Evolutionary conservation across 805 yeast species (phyloP).

Genomic region (Wickerhamiella alocasiicola): DNA sequence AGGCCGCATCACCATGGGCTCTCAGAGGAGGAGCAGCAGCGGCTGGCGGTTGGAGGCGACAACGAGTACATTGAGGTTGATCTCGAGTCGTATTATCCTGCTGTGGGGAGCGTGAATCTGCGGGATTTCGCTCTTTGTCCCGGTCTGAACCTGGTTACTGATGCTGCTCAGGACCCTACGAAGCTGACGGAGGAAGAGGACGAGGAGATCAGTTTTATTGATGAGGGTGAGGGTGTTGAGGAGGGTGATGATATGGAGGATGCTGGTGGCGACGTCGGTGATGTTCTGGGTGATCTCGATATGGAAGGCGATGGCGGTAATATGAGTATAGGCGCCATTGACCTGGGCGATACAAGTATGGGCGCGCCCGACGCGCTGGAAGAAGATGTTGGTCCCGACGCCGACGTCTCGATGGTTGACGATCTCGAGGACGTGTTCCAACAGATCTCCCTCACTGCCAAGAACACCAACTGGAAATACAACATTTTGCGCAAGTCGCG

Average conservation of each 20-base stretch:
- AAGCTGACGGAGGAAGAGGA: not conserved
- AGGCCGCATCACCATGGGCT: not conserved
- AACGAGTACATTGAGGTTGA: not conserved
- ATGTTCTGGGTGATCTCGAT: not conserved
- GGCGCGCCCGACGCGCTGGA: not conserved
- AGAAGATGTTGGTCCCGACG: not conserved
- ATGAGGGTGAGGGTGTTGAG: not conserved
- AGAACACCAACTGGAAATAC: not conserved
- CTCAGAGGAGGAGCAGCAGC: no score
- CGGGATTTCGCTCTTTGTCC: not conserved
- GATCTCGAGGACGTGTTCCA: not conserved
- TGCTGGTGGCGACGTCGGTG: not conserved
- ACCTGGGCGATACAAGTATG: not conserved
- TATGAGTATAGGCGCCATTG: not conserved
- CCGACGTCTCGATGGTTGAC: not conserved
- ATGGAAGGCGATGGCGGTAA: not conserved
- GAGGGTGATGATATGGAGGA: not conserved
- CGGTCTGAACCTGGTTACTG: not conserved
- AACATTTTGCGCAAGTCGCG: not conserved
- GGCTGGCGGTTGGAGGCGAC: no score
- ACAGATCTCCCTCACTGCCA: not conserved
- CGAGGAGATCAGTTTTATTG: not conserved
- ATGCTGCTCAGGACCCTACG: not conserved
- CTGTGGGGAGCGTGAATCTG: no score
- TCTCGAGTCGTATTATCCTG: no score